Conservation (phyloP, 352 stramenopile genomes). For the Phytophthora agathidicida region DNA sequence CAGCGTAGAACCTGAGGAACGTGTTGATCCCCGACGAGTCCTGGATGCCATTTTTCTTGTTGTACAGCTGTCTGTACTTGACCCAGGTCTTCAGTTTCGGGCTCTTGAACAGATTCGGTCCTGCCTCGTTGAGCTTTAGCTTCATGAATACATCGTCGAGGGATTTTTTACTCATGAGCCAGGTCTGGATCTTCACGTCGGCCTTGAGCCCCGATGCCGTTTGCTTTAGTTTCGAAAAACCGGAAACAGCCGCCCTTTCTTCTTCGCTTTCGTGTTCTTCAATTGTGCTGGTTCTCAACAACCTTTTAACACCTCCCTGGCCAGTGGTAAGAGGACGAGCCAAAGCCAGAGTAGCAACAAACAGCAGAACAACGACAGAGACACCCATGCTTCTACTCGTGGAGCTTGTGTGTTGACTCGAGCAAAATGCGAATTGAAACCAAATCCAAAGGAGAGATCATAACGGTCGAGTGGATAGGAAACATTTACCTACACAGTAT, state of each 20-base stretch:
- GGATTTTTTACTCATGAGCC: neutral
- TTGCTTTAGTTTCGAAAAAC: neutral
- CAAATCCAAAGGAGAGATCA: too few relatives aligned
- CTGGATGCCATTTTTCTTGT: neutral
- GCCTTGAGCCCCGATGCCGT: neutral
- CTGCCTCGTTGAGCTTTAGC: neutral
- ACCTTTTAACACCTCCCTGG: too few relatives aligned
- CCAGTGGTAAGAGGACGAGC: too few relatives aligned
- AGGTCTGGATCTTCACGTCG: neutral
- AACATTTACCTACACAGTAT: too few relatives aligned
- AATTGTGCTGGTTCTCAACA: neutral
- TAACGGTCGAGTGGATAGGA: too few relatives aligned
- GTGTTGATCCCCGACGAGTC: neutral
- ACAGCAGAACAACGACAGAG: too few relatives aligned
- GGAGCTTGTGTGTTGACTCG: too few relatives aligned
- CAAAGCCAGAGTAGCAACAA: too few relatives aligned
- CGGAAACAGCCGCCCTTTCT: neutral
- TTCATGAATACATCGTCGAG: constrained; percentile 5
- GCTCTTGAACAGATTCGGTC: neutral
- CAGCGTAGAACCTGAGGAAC: neutral
- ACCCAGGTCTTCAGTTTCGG: neutral
- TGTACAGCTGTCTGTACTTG: neutral
- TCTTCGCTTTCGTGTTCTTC: neutral
- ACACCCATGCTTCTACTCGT: too few relatives aligned
- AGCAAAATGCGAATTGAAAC: too few relatives aligned